A percentile compares a stretch with the other conserved stretches of the same genome.
These are phyloP conservation scores for Globisporangium polare DNA, from an alignment of 352 stramenopile genomes.

Conservation along the genomic window DNA sequence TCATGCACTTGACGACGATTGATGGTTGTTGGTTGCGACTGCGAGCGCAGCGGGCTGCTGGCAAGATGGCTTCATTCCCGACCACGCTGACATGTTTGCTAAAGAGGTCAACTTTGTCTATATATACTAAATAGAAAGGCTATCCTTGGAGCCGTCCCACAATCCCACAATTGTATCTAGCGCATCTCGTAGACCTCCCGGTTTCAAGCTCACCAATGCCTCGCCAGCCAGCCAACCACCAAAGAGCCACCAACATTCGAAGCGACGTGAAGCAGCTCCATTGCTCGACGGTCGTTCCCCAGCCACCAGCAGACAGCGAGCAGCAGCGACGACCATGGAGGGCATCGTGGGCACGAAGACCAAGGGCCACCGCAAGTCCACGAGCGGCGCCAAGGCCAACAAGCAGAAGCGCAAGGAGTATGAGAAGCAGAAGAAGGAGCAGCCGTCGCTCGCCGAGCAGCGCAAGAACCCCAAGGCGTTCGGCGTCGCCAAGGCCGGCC, in stretches of 20 bases:
- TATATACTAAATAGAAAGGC: too few species aligned
- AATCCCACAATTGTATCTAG: neutral
- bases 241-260: constrained; percentile 6
- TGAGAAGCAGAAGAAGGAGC: constrained; percentile 80
- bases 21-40: too few species aligned
- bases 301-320: neutral
- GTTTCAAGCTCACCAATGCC: neutral
- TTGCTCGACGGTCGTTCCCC: neutral
- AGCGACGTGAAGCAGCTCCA: constrained; percentile 10
- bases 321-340: too few species aligned
- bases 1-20: too few species aligned
- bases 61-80: too few species aligned
- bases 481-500: constrained; percentile 93
- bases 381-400: constrained; percentile 89
- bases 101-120: neutral
- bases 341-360: constrained; percentile 28
- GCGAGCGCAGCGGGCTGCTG: too few species aligned
- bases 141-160: neutral
- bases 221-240: constrained; percentile 6
- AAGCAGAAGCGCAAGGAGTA: constrained; percentile 94
- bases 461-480: constrained; percentile 97
- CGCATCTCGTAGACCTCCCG: neutral
- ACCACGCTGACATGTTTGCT: too few species aligned
- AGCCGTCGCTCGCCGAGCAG: constrained; percentile 85
- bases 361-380: constrained; percentile 84